phyloP scores from a whole-genome alignment of 2,329 filamentous ascomycete genomes.

The Drechslerella coelobrocha region DNA sequence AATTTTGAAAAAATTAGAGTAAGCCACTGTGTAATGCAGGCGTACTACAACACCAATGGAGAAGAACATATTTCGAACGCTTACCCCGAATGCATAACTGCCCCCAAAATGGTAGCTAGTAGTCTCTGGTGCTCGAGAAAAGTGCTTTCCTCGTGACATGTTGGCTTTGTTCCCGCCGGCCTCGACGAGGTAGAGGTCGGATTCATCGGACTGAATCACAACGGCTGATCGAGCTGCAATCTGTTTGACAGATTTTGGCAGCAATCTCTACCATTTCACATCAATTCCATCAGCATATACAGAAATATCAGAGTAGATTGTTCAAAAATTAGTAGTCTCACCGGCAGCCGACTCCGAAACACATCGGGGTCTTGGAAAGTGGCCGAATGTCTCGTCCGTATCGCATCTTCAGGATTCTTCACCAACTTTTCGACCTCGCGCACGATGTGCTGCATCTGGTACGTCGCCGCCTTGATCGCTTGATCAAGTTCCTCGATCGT shows the following conservation, averaged over 20 bases:
- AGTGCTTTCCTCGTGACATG: slow-evolving; percentile 32
- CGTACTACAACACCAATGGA: not conserved
- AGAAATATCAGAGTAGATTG: not conserved
- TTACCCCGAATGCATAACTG: slow-evolving; percentile 23
- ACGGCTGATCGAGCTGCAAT: slow-evolving; percentile 45
- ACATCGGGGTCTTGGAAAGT: slow-evolving; percentile 35
- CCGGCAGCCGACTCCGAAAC: slow-evolving; percentile 40
- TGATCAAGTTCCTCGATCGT: slow-evolving; percentile 20
- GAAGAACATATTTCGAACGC: not conserved
- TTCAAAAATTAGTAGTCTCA: not conserved
- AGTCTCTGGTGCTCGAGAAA: slow-evolving; percentile 7
- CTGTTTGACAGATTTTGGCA: slow-evolving; percentile 15
- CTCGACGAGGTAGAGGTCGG: slow-evolving; percentile 33
- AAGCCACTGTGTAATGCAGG: not conserved
- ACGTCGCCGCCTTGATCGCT: slow-evolving; percentile 24
- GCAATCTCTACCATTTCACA: slow-evolving; percentile 20
- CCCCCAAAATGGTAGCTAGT: slow-evolving; percentile 29
- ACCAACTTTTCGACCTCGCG: slow-evolving; percentile 42
- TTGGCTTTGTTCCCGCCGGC: slow-evolving; percentile 36
- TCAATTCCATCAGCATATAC: not conserved
- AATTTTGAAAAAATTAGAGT: not conserved
- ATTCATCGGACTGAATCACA: slow-evolving; percentile 44
- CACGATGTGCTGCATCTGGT: slow-evolving; percentile 52
- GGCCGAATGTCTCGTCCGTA: not conserved
- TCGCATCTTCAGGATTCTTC: slow-evolving; percentile 11